phyloP scores from a whole-genome alignment of 2,329 filamentous ascomycete genomes.

The Penicillium freii region DNA sequence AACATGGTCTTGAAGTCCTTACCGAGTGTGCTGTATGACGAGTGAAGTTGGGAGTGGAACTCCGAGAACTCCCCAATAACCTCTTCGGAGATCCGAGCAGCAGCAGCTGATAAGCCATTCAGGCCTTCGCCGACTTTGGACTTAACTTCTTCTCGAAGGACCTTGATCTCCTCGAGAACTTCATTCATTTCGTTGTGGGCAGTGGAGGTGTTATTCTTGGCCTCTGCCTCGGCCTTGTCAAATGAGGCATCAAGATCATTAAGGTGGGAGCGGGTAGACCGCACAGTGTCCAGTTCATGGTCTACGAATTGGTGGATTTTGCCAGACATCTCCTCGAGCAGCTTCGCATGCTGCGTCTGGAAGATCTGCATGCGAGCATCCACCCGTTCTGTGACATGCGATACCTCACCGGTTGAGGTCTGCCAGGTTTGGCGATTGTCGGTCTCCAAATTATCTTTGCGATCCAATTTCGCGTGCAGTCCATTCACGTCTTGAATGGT shows the following conservation, averaged over 20 bases:
- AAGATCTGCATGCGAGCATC: slow-evolving; percentile 74
- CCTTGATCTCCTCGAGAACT: slow-evolving; percentile 89
- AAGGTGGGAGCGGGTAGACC: slow-evolving; percentile 67
- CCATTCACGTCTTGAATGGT: slow-evolving; percentile 79
- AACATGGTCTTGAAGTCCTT: slow-evolving; percentile 84
- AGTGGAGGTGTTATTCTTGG: slow-evolving; percentile 50
- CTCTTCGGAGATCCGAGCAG: slow-evolving; percentile 83
- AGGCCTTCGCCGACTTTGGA: slow-evolving; percentile 79
- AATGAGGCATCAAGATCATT: slow-evolving; percentile 68
- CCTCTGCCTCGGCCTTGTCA: slow-evolving; percentile 63
- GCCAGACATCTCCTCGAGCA: slow-evolving; percentile 65
- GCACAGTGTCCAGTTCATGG: slow-evolving; percentile 70
- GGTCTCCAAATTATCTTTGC: slow-evolving; percentile 78
- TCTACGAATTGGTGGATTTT: slow-evolving; percentile 76
- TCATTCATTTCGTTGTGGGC: slow-evolving; percentile 84
- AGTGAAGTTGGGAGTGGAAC: slow-evolving; percentile 80
- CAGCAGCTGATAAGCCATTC: slow-evolving; percentile 76
- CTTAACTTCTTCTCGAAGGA: slow-evolving; percentile 85
- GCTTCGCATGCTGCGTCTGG: slow-evolving; percentile 66
- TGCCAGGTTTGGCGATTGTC: slow-evolving; percentile 78
- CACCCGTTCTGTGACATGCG: slow-evolving; percentile 71
- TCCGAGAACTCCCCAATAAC: slow-evolving; percentile 79
- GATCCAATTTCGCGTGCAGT: slow-evolving; percentile 79
- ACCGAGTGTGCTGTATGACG: slow-evolving; percentile 78
- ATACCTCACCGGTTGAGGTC: slow-evolving; percentile 70